phyloP scores from a whole-genome alignment of 2,329 filamentous ascomycete species.

The Fusarium mundagurra region DNA sequence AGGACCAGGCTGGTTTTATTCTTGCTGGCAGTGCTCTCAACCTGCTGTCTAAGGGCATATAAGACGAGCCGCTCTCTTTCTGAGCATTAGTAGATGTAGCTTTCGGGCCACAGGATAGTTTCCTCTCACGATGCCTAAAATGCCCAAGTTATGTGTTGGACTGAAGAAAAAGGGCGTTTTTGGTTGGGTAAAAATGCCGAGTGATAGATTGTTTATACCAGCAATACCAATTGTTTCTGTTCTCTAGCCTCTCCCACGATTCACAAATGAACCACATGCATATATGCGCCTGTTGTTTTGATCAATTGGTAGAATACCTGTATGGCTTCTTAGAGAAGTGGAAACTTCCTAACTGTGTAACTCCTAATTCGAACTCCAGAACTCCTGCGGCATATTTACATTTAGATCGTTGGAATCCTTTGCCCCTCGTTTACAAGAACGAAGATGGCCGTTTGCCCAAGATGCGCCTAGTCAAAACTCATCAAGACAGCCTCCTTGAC shows the following conservation, averaged over 20 bases:
- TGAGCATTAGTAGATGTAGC: not conserved
- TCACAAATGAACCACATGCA: not conserved
- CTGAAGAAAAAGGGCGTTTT: slow-evolving; percentile 37
- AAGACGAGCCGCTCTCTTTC: not conserved
- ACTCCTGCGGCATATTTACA: not conserved
- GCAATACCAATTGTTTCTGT: slow-evolving; percentile 40
- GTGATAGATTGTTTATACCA: slow-evolving; percentile 41
- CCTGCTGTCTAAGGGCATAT: slow-evolving; percentile 73
- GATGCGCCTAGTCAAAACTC: not conserved
- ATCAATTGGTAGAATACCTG: not conserved
- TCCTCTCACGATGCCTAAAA: slow-evolving; percentile 2
- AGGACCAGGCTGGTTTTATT: slow-evolving; percentile 92
- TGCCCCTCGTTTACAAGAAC: not conserved
- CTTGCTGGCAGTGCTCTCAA: slow-evolving; percentile 95
- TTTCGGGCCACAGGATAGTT: not conserved
- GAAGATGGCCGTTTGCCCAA: not conserved
- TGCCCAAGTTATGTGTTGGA: slow-evolving; percentile 26
- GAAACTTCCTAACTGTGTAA: not conserved
- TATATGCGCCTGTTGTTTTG: not conserved
- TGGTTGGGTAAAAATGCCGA: slow-evolving; percentile 39
- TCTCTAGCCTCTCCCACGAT: not conserved
- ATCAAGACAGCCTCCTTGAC: not conserved
- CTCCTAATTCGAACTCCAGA: not conserved
- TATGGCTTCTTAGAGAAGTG: not conserved
- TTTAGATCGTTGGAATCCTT: not conserved